Percentiles rank a stretch among this genome's conserved stretches.
Conservation (phyloP, 2,329 filamentous ascomycete species). For the Aspergillus pseudonomiae region DNA sequence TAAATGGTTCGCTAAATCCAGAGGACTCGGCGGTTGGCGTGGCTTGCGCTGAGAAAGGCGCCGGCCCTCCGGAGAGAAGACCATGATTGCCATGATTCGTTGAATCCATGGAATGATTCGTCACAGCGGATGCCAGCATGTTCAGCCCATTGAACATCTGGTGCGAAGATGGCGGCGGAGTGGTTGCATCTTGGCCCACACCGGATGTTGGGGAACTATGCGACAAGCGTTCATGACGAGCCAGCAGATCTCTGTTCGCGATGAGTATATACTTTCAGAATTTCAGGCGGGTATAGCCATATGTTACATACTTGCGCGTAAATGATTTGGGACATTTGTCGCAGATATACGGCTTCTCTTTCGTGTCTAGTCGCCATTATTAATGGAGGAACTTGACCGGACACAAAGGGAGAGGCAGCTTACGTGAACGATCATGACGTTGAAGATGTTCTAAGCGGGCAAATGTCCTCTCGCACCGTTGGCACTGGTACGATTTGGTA, state of each 20-base stretch:
- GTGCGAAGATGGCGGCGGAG: constrained; percentile 23
- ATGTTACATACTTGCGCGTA: constrained; percentile 33
- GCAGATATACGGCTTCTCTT: constrained; percentile 38
- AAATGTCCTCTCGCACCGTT: constrained; percentile 34
- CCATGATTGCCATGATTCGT: neutral
- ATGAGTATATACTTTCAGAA: constrained; percentile 6
- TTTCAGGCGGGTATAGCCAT: neutral
- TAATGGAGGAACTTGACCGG: neutral
- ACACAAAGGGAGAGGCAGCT: constrained; percentile 1
- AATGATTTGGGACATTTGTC: constrained; percentile 37
- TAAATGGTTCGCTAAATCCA: constrained; percentile 26
- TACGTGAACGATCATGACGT: constrained; percentile 40
- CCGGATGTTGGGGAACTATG: constrained; percentile 24
- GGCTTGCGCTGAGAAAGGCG: constrained; percentile 9
- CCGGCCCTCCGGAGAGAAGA: constrained; percentile 16
- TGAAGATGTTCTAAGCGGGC: constrained; percentile 40
- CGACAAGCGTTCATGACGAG: constrained; percentile 35
- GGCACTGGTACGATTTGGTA: constrained; percentile 31
- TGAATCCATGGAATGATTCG: constrained; percentile 22
- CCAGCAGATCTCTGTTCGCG: constrained; percentile 33
- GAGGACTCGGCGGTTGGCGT: constrained; percentile 19
- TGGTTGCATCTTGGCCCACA: constrained; percentile 5
- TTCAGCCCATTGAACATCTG: constrained; percentile 30
- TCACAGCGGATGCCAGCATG: constrained; percentile 32
- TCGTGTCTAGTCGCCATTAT: constrained; percentile 33